Evolutionary conservation across 2,329 filamentous ascomycete genomes (phyloP).

Genomic region (Pseudogymnoascus sp.): DNA sequence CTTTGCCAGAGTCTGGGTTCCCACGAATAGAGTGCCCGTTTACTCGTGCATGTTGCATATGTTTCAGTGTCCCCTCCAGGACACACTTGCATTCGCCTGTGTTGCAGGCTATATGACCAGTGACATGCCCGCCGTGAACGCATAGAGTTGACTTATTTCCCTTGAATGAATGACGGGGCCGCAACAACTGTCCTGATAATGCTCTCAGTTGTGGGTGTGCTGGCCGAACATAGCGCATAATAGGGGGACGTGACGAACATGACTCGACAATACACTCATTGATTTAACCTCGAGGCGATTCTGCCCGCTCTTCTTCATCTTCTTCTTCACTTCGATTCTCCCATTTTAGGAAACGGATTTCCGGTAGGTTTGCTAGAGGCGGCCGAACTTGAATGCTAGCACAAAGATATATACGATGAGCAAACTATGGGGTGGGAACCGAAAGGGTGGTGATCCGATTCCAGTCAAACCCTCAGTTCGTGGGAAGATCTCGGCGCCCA

Average conservation of each 20-base stretch:
- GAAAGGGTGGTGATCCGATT: slow-evolving; percentile 17
- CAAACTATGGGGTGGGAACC: slow-evolving; percentile 21
- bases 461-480: slow-evolving; percentile 38
- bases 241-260: not conserved
- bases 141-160: slow-evolving; percentile 17
- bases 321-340: not conserved
- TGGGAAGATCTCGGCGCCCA: slow-evolving; percentile 53
- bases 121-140: slow-evolving; percentile 19
- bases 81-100: slow-evolving; percentile 11
- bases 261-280: not conserved
- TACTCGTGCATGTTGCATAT: not conserved
- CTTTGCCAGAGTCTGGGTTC: not conserved
- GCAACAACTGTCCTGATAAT: not conserved
- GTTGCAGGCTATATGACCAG: slow-evolving; percentile 27
- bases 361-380: not conserved
- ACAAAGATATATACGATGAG: slow-evolving; percentile 20
- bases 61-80: not conserved
- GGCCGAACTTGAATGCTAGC: not conserved
- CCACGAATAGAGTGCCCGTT: not conserved
- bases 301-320: not conserved
- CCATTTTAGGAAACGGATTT: not conserved
- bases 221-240: not conserved
- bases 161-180: slow-evolving; percentile 12
- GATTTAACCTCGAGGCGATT: not conserved
- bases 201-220: not conserved